Conservation (phyloP, 2,329 filamentous ascomycete species). For the Ciborinia camelliae region DNA sequence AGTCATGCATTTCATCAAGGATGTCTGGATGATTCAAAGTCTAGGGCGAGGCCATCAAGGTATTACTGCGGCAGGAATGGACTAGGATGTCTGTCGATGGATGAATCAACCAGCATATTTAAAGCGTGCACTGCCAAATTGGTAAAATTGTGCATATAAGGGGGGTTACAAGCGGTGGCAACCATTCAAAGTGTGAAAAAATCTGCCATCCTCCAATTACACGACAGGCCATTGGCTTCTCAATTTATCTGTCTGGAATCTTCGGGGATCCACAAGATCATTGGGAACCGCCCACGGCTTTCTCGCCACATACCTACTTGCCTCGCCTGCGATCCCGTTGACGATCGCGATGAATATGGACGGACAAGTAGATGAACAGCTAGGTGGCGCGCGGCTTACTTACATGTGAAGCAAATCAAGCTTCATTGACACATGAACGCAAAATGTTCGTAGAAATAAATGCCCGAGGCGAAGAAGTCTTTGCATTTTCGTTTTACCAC, state of each 20-base stretch:
- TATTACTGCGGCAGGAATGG: background rate
- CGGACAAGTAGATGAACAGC: background rate
- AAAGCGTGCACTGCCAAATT: background rate
- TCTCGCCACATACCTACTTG: conserved; percentile 1
- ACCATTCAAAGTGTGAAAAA: conserved; percentile 15
- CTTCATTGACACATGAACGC: conserved; percentile 1
- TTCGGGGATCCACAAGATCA: background rate
- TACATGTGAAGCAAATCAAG: background rate
- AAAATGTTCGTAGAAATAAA: conserved; percentile 5
- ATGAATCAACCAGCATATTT: conserved; percentile 4
- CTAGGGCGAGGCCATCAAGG: background rate
- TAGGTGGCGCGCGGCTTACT: background rate
- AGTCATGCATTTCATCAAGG: conserved; percentile 12
- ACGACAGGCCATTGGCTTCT: conserved; percentile 8
- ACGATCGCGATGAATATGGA: background rate
- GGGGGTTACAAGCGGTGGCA: conserved; percentile 12
- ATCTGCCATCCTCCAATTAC: conserved; percentile 8
- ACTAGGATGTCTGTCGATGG: conserved; percentile 4
- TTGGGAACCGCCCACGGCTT: conserved; percentile 5
- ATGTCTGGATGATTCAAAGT: background rate
- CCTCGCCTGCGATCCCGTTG: background rate
- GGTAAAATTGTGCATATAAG: conserved; percentile 11
- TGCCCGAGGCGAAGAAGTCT: conserved; percentile 3
- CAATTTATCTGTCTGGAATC: background rate
- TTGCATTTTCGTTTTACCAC: conserved; percentile 14